A percentile compares a stretch with the other conserved stretches of the same genome.
Evolutionary conservation across 495 filamentous ascomycete species (phyloP).

Genomic region (Hypoxylon lenormandii): DNA sequence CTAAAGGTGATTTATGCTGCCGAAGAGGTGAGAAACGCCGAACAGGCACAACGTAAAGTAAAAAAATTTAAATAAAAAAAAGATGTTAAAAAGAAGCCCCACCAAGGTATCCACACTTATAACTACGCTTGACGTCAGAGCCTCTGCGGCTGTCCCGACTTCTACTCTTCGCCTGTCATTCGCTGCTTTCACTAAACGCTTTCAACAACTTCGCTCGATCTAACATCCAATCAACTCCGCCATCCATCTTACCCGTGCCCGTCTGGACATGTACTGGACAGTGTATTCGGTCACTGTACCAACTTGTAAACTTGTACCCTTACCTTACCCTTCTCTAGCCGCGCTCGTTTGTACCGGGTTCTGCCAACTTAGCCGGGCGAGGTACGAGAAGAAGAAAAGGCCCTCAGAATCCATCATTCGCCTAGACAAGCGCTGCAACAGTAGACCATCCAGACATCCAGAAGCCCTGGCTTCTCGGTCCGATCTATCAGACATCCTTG

Average conservation of each 20-base stretch:
- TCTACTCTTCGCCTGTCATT: constrained; percentile 28
- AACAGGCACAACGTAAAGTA: constrained; percentile 24
- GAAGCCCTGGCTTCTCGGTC: constrained; percentile 45
- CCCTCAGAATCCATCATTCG: constrained; percentile 27
- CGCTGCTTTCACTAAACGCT: too few species aligned
- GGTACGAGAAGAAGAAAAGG: constrained; percentile 20
- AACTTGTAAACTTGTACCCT: neutral
- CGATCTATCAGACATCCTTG: constrained; percentile 47
- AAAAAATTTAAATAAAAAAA: constrained; percentile 31
- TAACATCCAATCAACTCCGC: neutral
- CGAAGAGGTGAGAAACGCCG: constrained; percentile 34
- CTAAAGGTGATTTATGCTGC: constrained; percentile 35
- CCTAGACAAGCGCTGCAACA: constrained; percentile 27
- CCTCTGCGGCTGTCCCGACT: constrained; percentile 40
- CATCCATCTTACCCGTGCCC: constrained; percentile 20
- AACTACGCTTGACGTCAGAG: constrained; percentile 43
- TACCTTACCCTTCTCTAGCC: constrained; percentile 35
- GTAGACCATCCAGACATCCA: constrained; percentile 13
- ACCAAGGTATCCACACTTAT: constrained; percentile 20
- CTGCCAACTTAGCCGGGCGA: constrained; percentile 19
- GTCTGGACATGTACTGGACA: too few species aligned
- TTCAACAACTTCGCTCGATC: neutral
- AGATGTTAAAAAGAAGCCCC: constrained; percentile 18
- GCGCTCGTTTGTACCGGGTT: constrained; percentile 22
- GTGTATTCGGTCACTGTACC: constrained; percentile 22